A percentile compares a stretch with the other conserved stretches of the same genome.
Evolutionary conservation across 2,329 filamentous ascomycete species (phyloP).

Genomic region (Cladosporium phlei): DNA sequence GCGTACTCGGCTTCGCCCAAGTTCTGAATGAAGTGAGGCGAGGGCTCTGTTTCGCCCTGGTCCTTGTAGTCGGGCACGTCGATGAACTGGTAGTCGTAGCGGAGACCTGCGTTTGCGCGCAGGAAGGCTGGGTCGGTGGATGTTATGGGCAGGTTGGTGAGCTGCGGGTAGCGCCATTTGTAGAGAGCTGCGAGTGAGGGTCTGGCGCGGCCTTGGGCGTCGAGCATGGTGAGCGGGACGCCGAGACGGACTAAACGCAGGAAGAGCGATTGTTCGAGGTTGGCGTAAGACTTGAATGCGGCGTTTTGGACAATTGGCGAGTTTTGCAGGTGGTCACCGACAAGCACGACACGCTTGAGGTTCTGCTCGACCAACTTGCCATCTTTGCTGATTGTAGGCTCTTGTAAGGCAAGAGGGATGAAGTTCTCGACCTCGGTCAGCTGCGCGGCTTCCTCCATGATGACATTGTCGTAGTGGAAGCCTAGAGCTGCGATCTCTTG

Average conservation of each 20-base stretch:
- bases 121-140: constrained; percentile 66
- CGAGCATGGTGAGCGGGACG: constrained; percentile 83
- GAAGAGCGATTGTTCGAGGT: constrained; percentile 93
- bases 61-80: constrained; percentile 92
- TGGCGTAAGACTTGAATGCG: constrained; percentile 90
- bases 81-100: constrained; percentile 94
- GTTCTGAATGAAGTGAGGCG: constrained; percentile 93
- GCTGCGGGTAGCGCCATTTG: constrained; percentile 81
- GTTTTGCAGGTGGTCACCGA: constrained; percentile 94
- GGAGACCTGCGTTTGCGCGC: constrained; percentile 83
- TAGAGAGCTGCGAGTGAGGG: constrained; percentile 85
- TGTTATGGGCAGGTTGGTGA: constrained; percentile 75
- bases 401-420: constrained; percentile 89
- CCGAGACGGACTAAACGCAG: constrained; percentile 83
- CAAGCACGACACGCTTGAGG: constrained; percentile 83
- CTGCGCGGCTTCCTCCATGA: constrained; percentile 98
- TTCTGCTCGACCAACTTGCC: constrained; percentile 55
- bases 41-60: constrained; percentile 79
- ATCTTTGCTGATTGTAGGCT: constrained; percentile 32
- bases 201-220: constrained; percentile 88
- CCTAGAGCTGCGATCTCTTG: constrained; percentile 87
- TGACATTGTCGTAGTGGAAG: constrained; percentile 94
- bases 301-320: constrained; percentile 92
- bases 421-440: constrained; percentile 98
- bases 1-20: constrained; percentile 95